Evolutionary conservation across 2,329 filamentous ascomycete species (phyloP).

Genomic region (Clonostachys byssicola): DNA sequence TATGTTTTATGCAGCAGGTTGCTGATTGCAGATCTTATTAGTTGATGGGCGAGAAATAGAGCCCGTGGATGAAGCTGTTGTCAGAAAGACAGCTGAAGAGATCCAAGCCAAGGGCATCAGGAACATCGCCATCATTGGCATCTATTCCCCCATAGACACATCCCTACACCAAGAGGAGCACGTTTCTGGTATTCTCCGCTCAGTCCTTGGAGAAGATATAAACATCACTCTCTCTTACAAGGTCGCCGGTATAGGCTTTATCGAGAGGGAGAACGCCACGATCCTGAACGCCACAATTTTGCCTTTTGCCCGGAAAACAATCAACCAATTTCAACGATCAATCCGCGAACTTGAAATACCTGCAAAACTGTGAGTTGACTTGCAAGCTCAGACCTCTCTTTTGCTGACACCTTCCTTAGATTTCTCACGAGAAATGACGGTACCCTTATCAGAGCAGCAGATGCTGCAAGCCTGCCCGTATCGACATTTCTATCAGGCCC

Average conservation of each 20-base stretch:
- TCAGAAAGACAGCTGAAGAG: slow-evolving; percentile 21
- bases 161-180: slow-evolving; percentile 31
- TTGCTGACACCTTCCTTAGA: slow-evolving; percentile 24
- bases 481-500: slow-evolving; percentile 49
- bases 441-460: slow-evolving; percentile 40
- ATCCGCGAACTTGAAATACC: slow-evolving; percentile 28
- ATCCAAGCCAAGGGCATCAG: slow-evolving; percentile 28
- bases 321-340: slow-evolving; percentile 40
- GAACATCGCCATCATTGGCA: slow-evolving; percentile 34
- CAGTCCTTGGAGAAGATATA: slow-evolving; percentile 20
- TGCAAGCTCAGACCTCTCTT: no score
- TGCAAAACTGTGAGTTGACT: no score
- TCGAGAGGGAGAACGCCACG: slow-evolving; percentile 48
- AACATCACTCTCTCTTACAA: slow-evolving; percentile 35
- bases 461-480: slow-evolving; percentile 43
- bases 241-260: slow-evolving; percentile 35
- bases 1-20: no score
- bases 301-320: slow-evolving; percentile 38
- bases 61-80: slow-evolving; percentile 26
- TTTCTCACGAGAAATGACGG: slow-evolving; percentile 52
- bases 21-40: no score
- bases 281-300: slow-evolving; percentile 51
- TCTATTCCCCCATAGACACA: slow-evolving; percentile 41
- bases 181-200: slow-evolving; percentile 19
- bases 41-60: slow-evolving; percentile 36